Evolutionary conservation across 2,329 filamentous ascomycete species (phyloP), one percentile per base, ranked within the genome.

Genomic region (Endocalyx cinctus): DNA sequence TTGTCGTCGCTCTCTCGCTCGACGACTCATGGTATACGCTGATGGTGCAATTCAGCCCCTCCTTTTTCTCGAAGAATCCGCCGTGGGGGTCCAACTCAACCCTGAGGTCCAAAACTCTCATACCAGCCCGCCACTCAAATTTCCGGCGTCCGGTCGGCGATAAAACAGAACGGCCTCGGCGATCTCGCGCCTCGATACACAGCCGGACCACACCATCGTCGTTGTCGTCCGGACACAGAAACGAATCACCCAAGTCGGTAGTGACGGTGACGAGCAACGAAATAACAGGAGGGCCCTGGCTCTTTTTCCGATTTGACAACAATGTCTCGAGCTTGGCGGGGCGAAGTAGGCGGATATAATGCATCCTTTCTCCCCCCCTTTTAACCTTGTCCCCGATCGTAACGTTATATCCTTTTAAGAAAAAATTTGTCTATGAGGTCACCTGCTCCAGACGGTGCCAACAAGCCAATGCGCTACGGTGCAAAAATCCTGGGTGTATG

Each of bases 241-340:
- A 74, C 1, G 70, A 61, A 46, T 79, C 74, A 19, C 74, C 71
- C 2, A 78, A 61, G 38, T 79, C 74, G 10, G 73, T 78, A 10
- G 71, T 75, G 43, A 79, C 67, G 38, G 72, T 69, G 39, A 79
- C 56, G 2, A 74, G 58, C 4, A 78, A 47, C 13, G 45, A 57
- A 43, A 38, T 43, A 43, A 28, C 43, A n/a, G n/a, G 8, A 8
- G n/a, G 8, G 27, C 16, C 6, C 10, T 10, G 20, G 27, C 25
- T 8, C 23, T 35, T 38, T 10, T 42, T 37, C 15, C 32, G 46
- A 31, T 29, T 40, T 27, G 26, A 31, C n/a, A 38, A 23, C 29
- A 19, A 16, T 8, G n/a, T n/a, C 20, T 23, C 50, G 27, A 70
- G 49, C 43, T 59, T 60, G 3, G 67, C 69, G 3, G 67, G 60